These are phyloP conservation scores for Aspergillus unguis DNA, from an alignment of 2,329 filamentous ascomycete genomes.

Conservation along the genomic window DNA sequence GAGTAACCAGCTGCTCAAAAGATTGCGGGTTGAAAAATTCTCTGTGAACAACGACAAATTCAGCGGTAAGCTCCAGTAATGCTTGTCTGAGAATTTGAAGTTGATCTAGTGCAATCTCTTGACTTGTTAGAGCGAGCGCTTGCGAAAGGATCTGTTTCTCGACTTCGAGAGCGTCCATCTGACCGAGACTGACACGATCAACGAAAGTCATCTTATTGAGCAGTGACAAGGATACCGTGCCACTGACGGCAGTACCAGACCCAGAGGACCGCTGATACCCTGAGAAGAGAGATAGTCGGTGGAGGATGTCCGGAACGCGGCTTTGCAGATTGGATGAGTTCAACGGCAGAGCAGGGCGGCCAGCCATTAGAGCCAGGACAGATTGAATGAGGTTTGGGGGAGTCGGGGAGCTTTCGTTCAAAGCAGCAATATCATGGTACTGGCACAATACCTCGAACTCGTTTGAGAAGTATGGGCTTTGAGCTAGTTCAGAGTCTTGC, in stretches of 20 bases:
- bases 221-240: conserved; percentile 51
- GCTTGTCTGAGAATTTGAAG: conserved; percentile 49
- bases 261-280: conserved; percentile 29
- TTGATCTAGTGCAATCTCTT: conserved; percentile 51
- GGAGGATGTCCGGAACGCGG: conserved; percentile 34
- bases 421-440: conserved; percentile 38
- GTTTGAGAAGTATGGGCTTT: conserved; percentile 43
- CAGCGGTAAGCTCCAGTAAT: conserved; percentile 39
- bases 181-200: conserved; percentile 55
- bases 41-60: conserved; percentile 34
- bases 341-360: conserved; percentile 34
- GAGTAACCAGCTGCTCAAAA: conserved; percentile 21
- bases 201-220: conserved; percentile 55
- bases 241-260: conserved; percentile 47
- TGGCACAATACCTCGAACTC: conserved; percentile 49
- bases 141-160: conserved; percentile 62
- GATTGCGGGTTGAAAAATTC: conserved; percentile 33
- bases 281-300: conserved; percentile 36
- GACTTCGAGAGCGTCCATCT: conserved; percentile 61
- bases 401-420: conserved; percentile 13
- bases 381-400: conserved; percentile 24
- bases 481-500: conserved; percentile 26
- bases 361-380: conserved; percentile 37
- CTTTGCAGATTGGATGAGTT: conserved; percentile 33
- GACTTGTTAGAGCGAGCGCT: conserved; percentile 51